A percentile compares a stretch with the other conserved stretches of the same genome.
Evolutionary conservation across 768 basidiomycete species (phyloP).

Genomic region (Rhizopogon vulgaris): DNA sequence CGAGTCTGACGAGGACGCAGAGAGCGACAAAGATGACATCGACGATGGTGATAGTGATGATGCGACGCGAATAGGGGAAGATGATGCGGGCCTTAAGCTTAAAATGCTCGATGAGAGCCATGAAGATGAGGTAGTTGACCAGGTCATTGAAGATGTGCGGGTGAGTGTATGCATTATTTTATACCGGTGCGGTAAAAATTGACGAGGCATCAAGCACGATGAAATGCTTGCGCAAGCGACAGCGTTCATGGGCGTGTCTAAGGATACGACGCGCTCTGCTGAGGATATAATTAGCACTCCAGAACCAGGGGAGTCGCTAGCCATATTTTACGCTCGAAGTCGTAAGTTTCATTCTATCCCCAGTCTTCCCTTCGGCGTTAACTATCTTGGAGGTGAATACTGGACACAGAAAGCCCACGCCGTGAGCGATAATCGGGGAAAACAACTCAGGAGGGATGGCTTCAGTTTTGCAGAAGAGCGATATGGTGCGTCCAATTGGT

Average conservation of each 20-base stretch:
- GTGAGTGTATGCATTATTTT: constrained; percentile 13
- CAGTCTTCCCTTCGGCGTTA: not conserved
- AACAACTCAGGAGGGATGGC: constrained; percentile 70
- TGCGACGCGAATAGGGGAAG: constrained; percentile 15
- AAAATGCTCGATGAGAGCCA: not conserved
- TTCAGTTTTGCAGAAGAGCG: constrained; percentile 70
- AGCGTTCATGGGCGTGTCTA: constrained; percentile 60
- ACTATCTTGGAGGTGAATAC: constrained; percentile 49
- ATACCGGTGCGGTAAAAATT: not conserved
- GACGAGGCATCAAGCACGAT: constrained; percentile 14
- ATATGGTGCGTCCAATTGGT: constrained; percentile 47
- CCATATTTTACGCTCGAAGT: constrained; percentile 77
- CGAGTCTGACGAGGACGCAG: constrained; percentile 54
- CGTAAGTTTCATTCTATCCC: constrained; percentile 37
- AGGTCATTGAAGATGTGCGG: constrained; percentile 4
- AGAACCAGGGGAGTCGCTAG: constrained; percentile 76
- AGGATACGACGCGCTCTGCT: constrained; percentile 43
- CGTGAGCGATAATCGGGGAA: constrained; percentile 62
- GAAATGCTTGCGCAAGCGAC: constrained; percentile 39
- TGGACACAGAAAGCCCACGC: constrained; percentile 72
- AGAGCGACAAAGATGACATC: constrained; percentile 46
- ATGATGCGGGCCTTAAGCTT: constrained; percentile 1
- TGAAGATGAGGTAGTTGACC: constrained; percentile 15
- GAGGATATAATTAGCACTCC: constrained; percentile 79
- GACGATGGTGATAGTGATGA: constrained; percentile 35